Evolutionary conservation across 257 asterid species (phyloP).

Genomic region (Rehmannia glutinosa): DNA sequence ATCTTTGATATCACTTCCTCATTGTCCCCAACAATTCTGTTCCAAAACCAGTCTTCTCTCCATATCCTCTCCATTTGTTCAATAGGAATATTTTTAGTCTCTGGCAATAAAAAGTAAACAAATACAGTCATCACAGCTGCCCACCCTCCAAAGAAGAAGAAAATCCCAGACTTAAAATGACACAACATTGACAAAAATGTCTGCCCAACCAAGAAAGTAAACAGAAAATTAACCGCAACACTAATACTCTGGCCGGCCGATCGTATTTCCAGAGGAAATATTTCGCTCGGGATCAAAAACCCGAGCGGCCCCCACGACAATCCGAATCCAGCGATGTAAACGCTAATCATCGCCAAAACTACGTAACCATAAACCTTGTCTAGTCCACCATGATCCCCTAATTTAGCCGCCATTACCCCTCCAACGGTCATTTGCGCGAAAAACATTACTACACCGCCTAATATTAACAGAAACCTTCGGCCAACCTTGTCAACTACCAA

Average conservation of each 20-base stretch:
- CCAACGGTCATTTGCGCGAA: conserved; percentile 28
- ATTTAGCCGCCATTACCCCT: conserved; percentile 28
- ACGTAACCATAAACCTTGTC: conserved; percentile 18
- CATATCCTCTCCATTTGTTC: conserved; percentile 43
- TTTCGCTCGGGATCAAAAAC: conserved; percentile 49
- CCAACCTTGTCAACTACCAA: conserved; percentile 35
- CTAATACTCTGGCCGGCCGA: conserved; percentile 50
- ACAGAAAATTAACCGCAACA: conserved; percentile 28
- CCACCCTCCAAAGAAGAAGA: conserved; percentile 53
- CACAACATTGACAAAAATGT: conserved; percentile 45
- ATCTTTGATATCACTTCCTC: background rate
- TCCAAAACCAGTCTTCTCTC: conserved; percentile 53
- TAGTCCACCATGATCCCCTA: conserved; percentile 38
- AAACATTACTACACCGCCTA: conserved; percentile 37
- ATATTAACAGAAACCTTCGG: conserved; percentile 22
- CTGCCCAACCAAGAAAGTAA: conserved; percentile 43
- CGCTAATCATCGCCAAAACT: conserved; percentile 23
- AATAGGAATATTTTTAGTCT: conserved; percentile 44
- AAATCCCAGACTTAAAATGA: conserved; percentile 40
- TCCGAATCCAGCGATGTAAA: conserved; percentile 44
- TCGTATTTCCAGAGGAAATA: conserved; percentile 45
- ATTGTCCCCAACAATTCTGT: conserved; percentile 11
- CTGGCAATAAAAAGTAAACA: conserved; percentile 37
- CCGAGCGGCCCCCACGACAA: conserved; percentile 58
- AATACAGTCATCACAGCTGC: conserved; percentile 40